Base-by-base conservation (phyloP, 768 basidiomycete species). In the Naganishia onofrii region DNA sequence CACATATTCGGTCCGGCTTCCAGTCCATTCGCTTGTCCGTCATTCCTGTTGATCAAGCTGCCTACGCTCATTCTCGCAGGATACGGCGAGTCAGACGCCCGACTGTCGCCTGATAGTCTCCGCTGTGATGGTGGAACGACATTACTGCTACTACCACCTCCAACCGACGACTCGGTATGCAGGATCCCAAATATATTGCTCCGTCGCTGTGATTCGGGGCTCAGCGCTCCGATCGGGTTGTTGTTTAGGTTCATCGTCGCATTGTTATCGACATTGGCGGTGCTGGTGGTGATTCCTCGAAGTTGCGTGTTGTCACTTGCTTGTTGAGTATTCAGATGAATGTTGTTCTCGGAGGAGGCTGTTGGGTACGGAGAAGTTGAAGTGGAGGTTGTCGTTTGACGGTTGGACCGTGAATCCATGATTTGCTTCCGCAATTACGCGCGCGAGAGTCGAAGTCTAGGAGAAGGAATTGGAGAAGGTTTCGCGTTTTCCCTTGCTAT, bases 121-220 rank as follows among this genome's bases (percentile, higher is more conserved):
- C 60, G 28, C 38, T 21, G 60, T 63, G 42, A 19, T 32, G 19
- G 29, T 55, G 19, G 29, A 34, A 55, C 21, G 42, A 28, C 23
- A 44, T 51, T 51, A 26, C 48, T n/a, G 26, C 34, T 51, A 26
- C n/a, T n/a, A 38, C 31, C 34, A 5, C 3, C 38, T 8, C 1
- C 60, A 28, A 6, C 55, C 26, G 23, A 29, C 55, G 60, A 23
- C 12, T 44, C 60, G 38, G 60, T 19, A 63, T 63, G 60, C 38
- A 63, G 60, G 32, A 63, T 63, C 38, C 60, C 60, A 26, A 63
- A 63, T 21, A 63, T 63, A 17, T 63, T 63, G 60, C 60, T 63
- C 17, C 60, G 60, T 15, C 60, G 38, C 38, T 42, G 60, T 29
- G 60, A 63, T 17, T 63, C 60, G 23, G 60, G 60, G 26, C 60